A percentile compares a stretch with the other conserved stretches of the same genome.
Evolutionary conservation across 352 stramenopile genomes (phyloP).

Genomic region (Pelagophyceae sp.): DNA sequence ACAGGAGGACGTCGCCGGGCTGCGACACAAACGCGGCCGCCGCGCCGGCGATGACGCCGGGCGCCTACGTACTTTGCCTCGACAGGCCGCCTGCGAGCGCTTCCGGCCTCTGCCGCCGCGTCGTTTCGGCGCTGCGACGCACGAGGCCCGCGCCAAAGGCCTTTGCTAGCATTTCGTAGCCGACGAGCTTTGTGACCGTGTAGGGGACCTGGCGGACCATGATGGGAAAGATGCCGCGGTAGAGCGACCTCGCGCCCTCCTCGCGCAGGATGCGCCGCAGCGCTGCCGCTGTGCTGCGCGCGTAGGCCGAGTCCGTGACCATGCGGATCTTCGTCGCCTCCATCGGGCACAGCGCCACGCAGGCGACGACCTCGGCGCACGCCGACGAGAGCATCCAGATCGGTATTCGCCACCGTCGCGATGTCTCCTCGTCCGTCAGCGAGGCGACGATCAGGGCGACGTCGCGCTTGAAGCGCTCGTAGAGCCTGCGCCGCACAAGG

Average conservation of each 20-base stretch:
- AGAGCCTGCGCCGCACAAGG: no score
- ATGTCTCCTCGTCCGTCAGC: slow-evolving; percentile 44
- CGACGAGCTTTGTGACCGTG: slow-evolving; percentile 88
- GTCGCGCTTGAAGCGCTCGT: slow-evolving; percentile 77
- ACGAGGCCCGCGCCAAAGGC: slow-evolving; percentile 33
- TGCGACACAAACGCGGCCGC: slow-evolving; percentile 84
- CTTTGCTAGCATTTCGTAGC: slow-evolving; percentile 51
- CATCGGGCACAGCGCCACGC: slow-evolving; percentile 56
- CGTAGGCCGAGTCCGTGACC: slow-evolving; percentile 52
- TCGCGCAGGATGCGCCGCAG: slow-evolving; percentile 62
- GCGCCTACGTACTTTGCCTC: no score
- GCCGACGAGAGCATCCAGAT: slow-evolving; percentile 74
- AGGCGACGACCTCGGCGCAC: slow-evolving; percentile 56
- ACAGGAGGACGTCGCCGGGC: slow-evolving; percentile 78
- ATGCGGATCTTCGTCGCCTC: slow-evolving; percentile 54
- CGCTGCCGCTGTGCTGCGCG: slow-evolving; percentile 53
- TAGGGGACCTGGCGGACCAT: slow-evolving; percentile 75
- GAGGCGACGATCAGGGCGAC: slow-evolving; percentile 59
- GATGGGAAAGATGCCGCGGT: slow-evolving; percentile 56
- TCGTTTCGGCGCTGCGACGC: no score
- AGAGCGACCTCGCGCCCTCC: slow-evolving; percentile 33
- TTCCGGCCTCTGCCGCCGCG: no score
- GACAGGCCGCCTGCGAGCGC: no score
- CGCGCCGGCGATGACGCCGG: slow-evolving; percentile 80
- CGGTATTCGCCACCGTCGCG: slow-evolving; percentile 70